A percentile compares a stretch with the other conserved stretches of the same genome.
Conservation (phyloP, 192 early-diverging fungal species). For the Podila horticola region DNA sequence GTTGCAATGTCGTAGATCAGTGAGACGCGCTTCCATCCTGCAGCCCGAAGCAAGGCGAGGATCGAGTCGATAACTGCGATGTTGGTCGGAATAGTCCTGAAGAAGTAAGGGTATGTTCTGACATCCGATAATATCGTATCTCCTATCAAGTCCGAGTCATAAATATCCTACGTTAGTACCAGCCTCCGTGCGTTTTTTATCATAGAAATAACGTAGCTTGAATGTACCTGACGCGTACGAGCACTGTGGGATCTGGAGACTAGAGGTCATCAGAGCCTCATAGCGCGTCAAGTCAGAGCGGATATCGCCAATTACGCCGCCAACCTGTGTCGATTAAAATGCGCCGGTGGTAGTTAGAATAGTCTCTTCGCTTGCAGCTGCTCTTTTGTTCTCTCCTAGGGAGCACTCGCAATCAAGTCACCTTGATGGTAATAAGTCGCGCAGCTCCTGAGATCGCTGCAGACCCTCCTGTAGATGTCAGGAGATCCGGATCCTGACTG, state of each 20-base stretch:
- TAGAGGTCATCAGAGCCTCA: constrained; percentile 59
- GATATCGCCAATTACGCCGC: constrained; percentile 60
- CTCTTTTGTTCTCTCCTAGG: too few relatives aligned
- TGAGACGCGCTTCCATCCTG: constrained; percentile 52
- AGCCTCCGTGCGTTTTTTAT: neutral
- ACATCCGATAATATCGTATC: constrained; percentile 49
- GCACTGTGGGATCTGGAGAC: constrained; percentile 57
- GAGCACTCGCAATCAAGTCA: neutral
- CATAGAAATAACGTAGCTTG: neutral
- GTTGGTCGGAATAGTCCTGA: constrained; percentile 56
- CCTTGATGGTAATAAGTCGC: constrained; percentile 9
- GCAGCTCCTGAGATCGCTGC: constrained; percentile 24
- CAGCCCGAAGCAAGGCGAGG: constrained; percentile 29
- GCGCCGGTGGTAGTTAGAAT: neutral
- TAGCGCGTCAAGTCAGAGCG: constrained; percentile 50
- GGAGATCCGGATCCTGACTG: constrained; percentile 16
- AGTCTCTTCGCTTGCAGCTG: neutral
- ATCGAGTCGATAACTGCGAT: constrained; percentile 49
- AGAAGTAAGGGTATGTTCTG: constrained; percentile 52
- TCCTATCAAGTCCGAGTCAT: constrained; percentile 1
- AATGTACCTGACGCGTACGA: constrained; percentile 52
- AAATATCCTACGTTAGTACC: neutral
- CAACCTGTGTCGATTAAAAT: constrained; percentile 19
- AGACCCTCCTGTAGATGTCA: constrained; percentile 13
- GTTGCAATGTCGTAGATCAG: constrained; percentile 50